Conservation (phyloP, 768 basidiomycete genomes). For the Kwoniella sp. region DNA sequence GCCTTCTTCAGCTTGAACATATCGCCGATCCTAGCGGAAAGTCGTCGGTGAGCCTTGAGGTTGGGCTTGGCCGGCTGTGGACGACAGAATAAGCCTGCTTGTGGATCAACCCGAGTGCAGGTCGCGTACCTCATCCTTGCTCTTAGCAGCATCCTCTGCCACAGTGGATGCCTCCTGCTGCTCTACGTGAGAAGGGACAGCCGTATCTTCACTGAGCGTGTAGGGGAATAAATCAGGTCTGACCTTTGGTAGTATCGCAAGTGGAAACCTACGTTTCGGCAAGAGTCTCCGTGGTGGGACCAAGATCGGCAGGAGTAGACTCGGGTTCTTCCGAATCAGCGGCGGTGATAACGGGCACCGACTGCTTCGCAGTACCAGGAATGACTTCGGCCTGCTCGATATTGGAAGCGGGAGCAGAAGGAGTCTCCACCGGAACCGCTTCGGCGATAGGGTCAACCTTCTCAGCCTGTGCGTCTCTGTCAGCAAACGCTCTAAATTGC, state of each 20-base stretch:
- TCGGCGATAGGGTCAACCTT: conserved; percentile 39
- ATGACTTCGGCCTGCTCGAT: too few species aligned
- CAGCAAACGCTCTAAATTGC: background rate
- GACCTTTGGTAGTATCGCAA: background rate
- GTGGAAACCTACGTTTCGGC: conserved; percentile 12
- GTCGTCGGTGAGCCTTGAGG: conserved; percentile 69
- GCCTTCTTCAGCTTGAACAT: conserved; percentile 64
- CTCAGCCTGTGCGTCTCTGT: conserved; percentile 26
- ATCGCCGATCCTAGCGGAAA: conserved; percentile 75
- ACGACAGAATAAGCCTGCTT: conserved; percentile 31
- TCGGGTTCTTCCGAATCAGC: conserved; percentile 11
- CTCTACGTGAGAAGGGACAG: background rate
- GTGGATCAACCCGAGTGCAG: background rate
- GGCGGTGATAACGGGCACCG: conserved; percentile 17
- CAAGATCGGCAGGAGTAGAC: conserved; percentile 5
- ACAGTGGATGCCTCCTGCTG: too few species aligned
- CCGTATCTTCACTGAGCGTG: background rate
- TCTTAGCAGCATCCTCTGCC: conserved; percentile 49
- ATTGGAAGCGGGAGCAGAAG: too few species aligned
- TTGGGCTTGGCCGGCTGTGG: conserved; percentile 42
- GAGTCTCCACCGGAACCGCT: conserved; percentile 29
- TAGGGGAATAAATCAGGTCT: too few species aligned
- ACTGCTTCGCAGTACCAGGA: too few species aligned
- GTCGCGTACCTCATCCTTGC: conserved; percentile 52
- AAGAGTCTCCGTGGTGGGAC: conserved; percentile 8